Conservation (phyloP, 73 alveolate genomes). For the Tetrahymena malaccensis region DNA sequence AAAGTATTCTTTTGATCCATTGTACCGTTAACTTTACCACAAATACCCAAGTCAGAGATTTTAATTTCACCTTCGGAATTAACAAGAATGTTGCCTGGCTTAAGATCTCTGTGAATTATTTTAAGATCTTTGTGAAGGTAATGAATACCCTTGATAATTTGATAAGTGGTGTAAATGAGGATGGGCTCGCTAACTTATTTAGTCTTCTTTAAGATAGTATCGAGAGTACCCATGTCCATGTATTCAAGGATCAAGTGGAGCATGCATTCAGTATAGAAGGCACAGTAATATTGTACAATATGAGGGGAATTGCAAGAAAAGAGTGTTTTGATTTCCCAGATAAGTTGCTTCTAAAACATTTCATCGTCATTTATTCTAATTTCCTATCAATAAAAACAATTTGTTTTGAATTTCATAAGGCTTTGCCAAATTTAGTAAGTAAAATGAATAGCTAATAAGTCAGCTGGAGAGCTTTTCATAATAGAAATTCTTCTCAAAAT, state of each 20-base stretch:
- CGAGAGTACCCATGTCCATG: slow-evolving; percentile 91
- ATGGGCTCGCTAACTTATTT: slow-evolving; percentile 67
- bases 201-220: slow-evolving; percentile 47
- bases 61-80: slow-evolving; percentile 85
- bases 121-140: slow-evolving; percentile 62
- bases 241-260: slow-evolving; percentile 86
- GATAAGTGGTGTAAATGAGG: slow-evolving; percentile 61
- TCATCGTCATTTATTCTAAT: background rate
- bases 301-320: slow-evolving; percentile 52
- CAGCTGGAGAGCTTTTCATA: too few species aligned
- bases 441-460: too few species aligned
- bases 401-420: too few species aligned
- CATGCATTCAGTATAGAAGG: slow-evolving; percentile 85
- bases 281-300: slow-evolving; percentile 89
- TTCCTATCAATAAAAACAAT: background rate
- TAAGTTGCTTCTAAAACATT: background rate
- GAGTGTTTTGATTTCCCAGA: slow-evolving; percentile 17
- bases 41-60: slow-evolving; percentile 92
- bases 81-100: slow-evolving; percentile 88
- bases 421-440: too few species aligned
- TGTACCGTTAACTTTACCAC: slow-evolving; percentile 56
- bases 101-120: slow-evolving; percentile 89
- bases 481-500: background rate
- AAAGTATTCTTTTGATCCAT: slow-evolving; percentile 71
- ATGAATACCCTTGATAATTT: slow-evolving; percentile 73